Evolutionary conservation across 768 basidiomycete genomes (phyloP), one percentile per base, ranked within the genome.

Genomic region (Tulasnella sp.): DNA sequence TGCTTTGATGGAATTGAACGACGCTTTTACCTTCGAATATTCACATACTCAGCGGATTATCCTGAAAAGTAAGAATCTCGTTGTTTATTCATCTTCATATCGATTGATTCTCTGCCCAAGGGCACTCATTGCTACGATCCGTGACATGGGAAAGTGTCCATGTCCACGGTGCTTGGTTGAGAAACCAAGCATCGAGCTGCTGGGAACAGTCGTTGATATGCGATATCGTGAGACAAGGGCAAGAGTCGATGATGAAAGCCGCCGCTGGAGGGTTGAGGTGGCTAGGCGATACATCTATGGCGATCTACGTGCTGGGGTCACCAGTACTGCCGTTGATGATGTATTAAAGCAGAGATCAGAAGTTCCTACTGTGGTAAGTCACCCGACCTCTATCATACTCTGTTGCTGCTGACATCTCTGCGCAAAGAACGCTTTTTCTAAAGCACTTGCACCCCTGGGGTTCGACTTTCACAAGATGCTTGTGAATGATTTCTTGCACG

Each of bases 401-500:
- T 10, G 5, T 33, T 9, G 37, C 6, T 19, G 5, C 20, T 42
- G 44, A 55, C 13, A n/a, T 28, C n/a, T 31, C 9, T 2, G n/a
- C n/a, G 5, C 25, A 3, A 45, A 67, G 66, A 68, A 62, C 51
- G 60, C 65, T 24, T 67, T 67, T 33, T 68, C 62, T 0, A 42
- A 56, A 6, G 48, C 43, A 3, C 5, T 57, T 66, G 9, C 27
- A 37, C 15, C 41, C 0, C 54, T 59, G n/a, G 60, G 56, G 0
- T 59, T 68, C 35, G 56, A 65, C 48, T 44, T 62, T 15, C 58
- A 61, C 49, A 22, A 35, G 0, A 57, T 68, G 48, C 56, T 67
- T 2, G 57, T 61, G 0, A 58, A 61, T 0, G 68, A 73, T 43
- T 55, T 72, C 13, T 35, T 73, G 50, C 70, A 72, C 31, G 67